Evolutionary conservation across 192 early-diverging fungal genomes (phyloP).

Genomic region (Coemansia sp.): DNA sequence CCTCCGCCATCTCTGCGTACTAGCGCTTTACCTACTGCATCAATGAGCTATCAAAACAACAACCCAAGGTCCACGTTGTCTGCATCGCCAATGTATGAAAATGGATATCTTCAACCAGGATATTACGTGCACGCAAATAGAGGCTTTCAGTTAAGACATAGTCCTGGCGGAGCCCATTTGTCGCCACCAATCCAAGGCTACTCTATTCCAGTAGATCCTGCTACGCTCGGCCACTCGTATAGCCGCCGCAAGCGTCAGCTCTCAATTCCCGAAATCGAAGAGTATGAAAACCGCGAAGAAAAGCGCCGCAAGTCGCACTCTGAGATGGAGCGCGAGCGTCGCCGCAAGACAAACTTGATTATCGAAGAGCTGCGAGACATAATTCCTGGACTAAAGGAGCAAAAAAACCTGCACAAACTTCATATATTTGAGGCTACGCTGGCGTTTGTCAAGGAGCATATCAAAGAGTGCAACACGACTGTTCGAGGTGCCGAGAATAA

Average conservation of each 20-base stretch:
- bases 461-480: background rate
- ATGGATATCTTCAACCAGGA: background rate
- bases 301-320: conserved; percentile 81
- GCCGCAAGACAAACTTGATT: conserved; percentile 83
- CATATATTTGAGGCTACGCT: conserved; percentile 40
- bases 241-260: background rate
- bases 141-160: background rate
- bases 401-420: conserved; percentile 30
- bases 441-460: conserved; percentile 36
- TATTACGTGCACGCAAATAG: background rate
- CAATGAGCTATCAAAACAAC: background rate
- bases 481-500: background rate
- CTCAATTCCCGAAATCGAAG: background rate
- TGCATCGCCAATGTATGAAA: background rate
- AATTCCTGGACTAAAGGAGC: conserved; percentile 54
- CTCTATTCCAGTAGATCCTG: background rate
- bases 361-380: conserved; percentile 73
- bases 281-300: conserved; percentile 56
- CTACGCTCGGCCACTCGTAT: background rate
- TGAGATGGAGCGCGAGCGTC: conserved; percentile 78
- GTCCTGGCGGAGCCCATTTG: background rate
- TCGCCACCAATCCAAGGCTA: background rate
- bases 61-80: background rate
- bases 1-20: background rate
- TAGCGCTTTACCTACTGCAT: background rate